phyloP scores from a whole-genome alignment of 164 flowering plant species.

The Litsea cubeba region DNA sequence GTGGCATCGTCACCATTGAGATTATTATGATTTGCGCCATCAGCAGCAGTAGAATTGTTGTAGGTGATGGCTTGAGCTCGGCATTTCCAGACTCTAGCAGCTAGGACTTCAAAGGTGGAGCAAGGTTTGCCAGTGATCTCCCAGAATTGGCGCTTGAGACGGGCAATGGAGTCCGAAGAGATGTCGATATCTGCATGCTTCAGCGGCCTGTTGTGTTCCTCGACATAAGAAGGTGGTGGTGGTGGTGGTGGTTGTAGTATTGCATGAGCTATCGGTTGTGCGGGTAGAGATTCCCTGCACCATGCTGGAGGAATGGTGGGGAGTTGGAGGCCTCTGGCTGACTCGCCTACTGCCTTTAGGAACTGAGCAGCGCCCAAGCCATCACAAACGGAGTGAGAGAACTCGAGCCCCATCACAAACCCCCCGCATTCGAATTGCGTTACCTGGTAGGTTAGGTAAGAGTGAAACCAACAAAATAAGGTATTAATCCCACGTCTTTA shows the following conservation, averaged over 20 bases:
- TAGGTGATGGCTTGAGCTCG: constrained; percentile 29
- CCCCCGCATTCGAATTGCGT: constrained; percentile 55
- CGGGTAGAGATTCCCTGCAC: constrained; percentile 39
- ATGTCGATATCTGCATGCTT: constrained; percentile 47
- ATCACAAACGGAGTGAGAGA: constrained; percentile 63
- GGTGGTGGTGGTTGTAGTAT: constrained; percentile 25
- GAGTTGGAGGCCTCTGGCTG: constrained; percentile 38
- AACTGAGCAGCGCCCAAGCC: constrained; percentile 76
- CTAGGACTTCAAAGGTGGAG: constrained; percentile 55
- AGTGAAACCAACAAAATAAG: no score
- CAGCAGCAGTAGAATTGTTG: no score
- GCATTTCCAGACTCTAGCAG: constrained; percentile 47
- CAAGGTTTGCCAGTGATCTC: constrained; percentile 35
- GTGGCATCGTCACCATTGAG: constrained; percentile 9
- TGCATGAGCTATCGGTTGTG: constrained; percentile 10
- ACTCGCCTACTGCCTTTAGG: constrained; percentile 54
- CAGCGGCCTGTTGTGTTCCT: constrained; percentile 13
- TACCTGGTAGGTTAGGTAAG: constrained; percentile 30
- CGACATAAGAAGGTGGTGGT: constrained; percentile 36
- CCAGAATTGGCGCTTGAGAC: constrained; percentile 36
- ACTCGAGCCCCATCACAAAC: constrained; percentile 54
- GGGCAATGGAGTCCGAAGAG: constrained; percentile 26
- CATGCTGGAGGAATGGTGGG: constrained; percentile 39
- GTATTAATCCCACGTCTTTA: no score
- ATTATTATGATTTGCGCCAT: not conserved